Base-by-base conservation (phyloP, 352 stramenopile species). In the Globisporangium okanoganense region DNA sequence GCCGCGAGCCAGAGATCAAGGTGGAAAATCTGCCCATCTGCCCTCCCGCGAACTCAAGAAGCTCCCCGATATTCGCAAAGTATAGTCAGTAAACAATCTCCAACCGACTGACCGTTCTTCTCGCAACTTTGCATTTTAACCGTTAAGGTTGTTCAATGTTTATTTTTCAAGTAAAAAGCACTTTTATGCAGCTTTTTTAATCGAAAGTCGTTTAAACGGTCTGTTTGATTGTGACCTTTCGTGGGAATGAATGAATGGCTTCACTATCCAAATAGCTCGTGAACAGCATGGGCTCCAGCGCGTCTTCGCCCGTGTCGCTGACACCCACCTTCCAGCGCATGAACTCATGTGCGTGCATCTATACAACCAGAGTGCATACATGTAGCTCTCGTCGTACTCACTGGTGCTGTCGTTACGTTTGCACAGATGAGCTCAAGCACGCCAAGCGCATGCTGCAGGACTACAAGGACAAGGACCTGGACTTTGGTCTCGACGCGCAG, bases 391-490 rank as follows among this genome's bases (percentile, higher is more conserved):
- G n/a, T 27, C 9, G 18, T n/a, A 9, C 10, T 40, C n/a, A 7
- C 25, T 61, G 18, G 6, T 60, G 27, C 53, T 12, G n/a, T 24
- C 29, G 7, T 38, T 38, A 7, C 25, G 38, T 3, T 44, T 9
- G 1, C 5, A 35, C 33, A 89, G 82, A 78, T 79, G 74, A 85
- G 22, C 45, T 86, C 44, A 88, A 87, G 56, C 53, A 54, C 1
- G 73, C 77, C 31, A 73, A 75, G 56, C 63, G 66, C 2, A 45
- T 91, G 50, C 57, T 91, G 5, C 62, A 74, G 24, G 78, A 84
- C 33, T 91, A 89, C 74, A 85, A 89, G 57, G 82, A 87, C 27
- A 88, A 89, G 54, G 82, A 91, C 48, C 47, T 91, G 62, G 78
- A 88, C 55, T 91, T 91, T 68, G 79, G 79, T 0, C 60, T 91